Evolutionary conservation across 1,284 basidiomycete genomes (phyloP), one percentile per base, ranked within the genome.

Genomic region (Ustilago xerochloae): DNA sequence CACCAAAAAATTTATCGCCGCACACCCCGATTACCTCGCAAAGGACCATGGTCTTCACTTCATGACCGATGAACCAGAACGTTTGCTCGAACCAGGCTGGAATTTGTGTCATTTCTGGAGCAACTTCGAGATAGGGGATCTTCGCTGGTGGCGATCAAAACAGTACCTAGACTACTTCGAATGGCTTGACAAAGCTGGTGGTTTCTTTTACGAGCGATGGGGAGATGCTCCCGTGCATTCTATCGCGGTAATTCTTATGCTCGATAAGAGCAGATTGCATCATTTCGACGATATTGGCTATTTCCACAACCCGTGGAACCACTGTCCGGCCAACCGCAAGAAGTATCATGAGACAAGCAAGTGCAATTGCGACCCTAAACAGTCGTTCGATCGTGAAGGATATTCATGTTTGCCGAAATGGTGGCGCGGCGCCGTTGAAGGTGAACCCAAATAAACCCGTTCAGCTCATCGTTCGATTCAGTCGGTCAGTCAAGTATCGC

Each of bases 111-210:
- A 93, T 79, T 93, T 91, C 90, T 83, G 85, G 90, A 86, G 36
- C 43, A 59, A 77, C 36, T 75, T 81, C 60, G 93, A 95, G 84
- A 93, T 95, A 48, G 92, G 90, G 6, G 82, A 84, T 46, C 51
- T 85, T 87, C 88, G 91, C 65, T 93, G 94, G 81, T 93, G 92
- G 91, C 87, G 93, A 56, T 86, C 88, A 6, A 88, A 92, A 70
- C 89, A 90, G 12, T 96, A 95, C 84, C 87, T 86, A 70, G 88
- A 89, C 52, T 94, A 91, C 86, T 95, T 94, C 77, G 88, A 91
- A 18, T 88, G 88, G 80, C 86, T 95, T n/a, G 93, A 95, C 69
- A 85, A 86, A 12, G 88, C 88, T 49, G 93, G 93, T 18, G 93
- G 93, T n/a, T 84, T 84, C 74, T 84, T 81, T 46, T 84, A 84